phyloP scores from a whole-genome alignment of 1,284 basidiomycete species.

The Cutaneotrichosporon cutaneum region DNA sequence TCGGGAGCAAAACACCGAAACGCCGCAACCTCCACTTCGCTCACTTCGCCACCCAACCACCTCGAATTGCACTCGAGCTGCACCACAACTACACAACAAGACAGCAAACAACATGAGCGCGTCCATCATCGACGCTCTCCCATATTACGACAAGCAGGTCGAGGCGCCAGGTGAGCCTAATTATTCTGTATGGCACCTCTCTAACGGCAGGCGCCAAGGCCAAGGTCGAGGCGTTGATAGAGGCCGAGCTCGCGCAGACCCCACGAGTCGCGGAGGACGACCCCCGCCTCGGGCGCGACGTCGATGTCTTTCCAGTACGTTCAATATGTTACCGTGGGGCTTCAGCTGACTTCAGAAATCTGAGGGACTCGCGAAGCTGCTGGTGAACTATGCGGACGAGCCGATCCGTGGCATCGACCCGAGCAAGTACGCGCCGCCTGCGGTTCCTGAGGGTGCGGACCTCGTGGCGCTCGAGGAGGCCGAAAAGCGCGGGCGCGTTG shows the following conservation, averaged over 20 bases:
- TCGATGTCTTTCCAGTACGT: conserved; percentile 53
- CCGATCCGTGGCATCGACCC: conserved; percentile 70
- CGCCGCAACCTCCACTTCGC: background rate
- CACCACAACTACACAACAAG: background rate
- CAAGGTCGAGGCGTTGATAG: conserved; percentile 46
- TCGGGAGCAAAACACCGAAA: background rate
- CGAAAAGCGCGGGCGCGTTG: conserved; percentile 74
- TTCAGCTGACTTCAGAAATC: conserved; percentile 38
- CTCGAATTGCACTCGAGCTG: background rate
- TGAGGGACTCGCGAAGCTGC: conserved; percentile 62
- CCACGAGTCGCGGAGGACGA: conserved; percentile 56
- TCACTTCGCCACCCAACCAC: conserved; percentile 7
- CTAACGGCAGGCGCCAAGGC: conserved; percentile 33
- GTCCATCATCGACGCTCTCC: conserved; percentile 70
- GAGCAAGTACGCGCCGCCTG: conserved; percentile 73
- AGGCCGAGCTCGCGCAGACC: conserved; percentile 46
- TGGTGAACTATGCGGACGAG: conserved; percentile 62
- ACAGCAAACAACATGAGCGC: conserved; percentile 29
- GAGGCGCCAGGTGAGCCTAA: conserved; percentile 64
- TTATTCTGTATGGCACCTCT: background rate
- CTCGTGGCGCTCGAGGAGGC: conserved; percentile 77
- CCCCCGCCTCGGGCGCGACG: conserved; percentile 67
- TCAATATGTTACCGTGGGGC: conserved; percentile 3
- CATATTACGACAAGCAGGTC: conserved; percentile 92
- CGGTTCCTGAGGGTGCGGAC: conserved; percentile 60